phyloP scores from a whole-genome alignment of 305 asterid species.

The Fraxinus ornus region DNA sequence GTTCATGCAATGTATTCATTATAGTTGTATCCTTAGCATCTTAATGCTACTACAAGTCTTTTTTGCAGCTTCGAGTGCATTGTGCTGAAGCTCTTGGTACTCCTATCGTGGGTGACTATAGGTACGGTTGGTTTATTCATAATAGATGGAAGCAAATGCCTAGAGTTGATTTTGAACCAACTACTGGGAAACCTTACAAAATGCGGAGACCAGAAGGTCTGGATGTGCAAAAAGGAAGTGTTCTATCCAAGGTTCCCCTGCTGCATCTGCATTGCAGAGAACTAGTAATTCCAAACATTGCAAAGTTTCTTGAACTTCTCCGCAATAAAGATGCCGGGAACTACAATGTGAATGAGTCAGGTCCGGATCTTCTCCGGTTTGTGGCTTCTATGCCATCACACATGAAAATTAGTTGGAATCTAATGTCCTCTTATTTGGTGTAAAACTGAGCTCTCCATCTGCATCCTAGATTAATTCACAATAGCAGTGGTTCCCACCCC shows the following conservation, averaged over 20 bases:
- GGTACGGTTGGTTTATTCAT: conserved; percentile 85
- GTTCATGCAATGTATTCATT: neutral
- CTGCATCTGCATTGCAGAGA: conserved; percentile 89
- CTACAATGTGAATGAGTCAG: conserved; percentile 29
- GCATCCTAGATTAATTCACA: neutral
- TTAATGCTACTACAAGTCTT: neutral
- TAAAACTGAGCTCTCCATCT: conserved; percentile 22
- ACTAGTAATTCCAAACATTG: conserved; percentile 77
- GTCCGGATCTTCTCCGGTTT: conserved; percentile 62
- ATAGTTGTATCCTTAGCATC: neutral
- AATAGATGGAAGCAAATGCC: conserved; percentile 90
- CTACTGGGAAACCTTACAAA: conserved; percentile 63
- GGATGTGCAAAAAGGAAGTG: conserved; percentile 94
- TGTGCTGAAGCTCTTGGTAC: conserved; percentile 95
- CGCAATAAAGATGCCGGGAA: conserved; percentile 26
- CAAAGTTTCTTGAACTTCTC: conserved; percentile 58
- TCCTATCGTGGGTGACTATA: conserved; percentile 90
- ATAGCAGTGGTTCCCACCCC: neutral
- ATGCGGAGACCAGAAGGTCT: conserved; percentile 75
- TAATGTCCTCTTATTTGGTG: conserved; percentile 75
- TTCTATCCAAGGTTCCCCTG: conserved; percentile 78
- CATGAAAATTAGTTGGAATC: conserved; percentile 96
- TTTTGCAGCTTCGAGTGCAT: conserved; percentile 77
- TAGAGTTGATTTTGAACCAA: conserved; percentile 74
- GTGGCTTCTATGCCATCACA: conserved; percentile 89